Percentiles rank a stretch among this genome's conserved stretches.
Conservation (phyloP, 208 protist species). For the Leishmania mexicana region DNA sequence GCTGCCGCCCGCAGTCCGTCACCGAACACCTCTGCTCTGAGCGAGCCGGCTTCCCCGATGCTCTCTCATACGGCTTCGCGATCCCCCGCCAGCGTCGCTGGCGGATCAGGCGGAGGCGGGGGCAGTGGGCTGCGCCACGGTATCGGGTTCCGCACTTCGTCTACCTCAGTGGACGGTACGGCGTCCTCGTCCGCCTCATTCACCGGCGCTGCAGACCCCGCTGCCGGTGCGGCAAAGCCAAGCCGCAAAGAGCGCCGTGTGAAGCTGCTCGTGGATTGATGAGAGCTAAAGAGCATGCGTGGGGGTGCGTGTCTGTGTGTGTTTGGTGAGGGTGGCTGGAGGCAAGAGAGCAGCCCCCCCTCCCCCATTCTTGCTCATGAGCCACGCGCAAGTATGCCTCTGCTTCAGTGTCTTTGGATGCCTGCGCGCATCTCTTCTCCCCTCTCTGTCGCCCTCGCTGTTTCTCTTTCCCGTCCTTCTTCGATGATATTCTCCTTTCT, state of each 20-base stretch:
- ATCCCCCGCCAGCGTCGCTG: slow-evolving; percentile 1
- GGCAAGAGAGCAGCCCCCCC: not conserved
- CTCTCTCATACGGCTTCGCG: slow-evolving; percentile 17
- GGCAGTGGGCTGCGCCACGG: slow-evolving; percentile 41
- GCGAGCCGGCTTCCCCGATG: not conserved
- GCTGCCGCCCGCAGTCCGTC: slow-evolving; percentile 17
- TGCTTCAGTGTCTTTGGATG: not conserved
- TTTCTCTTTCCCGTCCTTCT: not conserved
- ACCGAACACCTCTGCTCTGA: not conserved
- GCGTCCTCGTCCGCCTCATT: not conserved
- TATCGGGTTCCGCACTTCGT: slow-evolving; percentile 39
- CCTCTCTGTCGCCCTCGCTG: not conserved
- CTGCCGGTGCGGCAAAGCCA: slow-evolving; percentile 9
- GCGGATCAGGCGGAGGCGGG: slow-evolving; percentile 4
- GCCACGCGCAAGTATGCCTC: not conserved
- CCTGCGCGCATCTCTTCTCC: not conserved
- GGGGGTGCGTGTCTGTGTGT: not conserved
- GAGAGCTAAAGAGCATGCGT: not conserved
- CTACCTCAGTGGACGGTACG: slow-evolving; percentile 8
- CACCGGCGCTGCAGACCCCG: not conserved
- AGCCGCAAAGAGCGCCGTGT: slow-evolving; percentile 45
- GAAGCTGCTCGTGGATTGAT: slow-evolving; percentile 58
- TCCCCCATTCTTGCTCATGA: not conserved
- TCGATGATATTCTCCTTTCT: not conserved
- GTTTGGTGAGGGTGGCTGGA: not conserved